A percentile compares a stretch with the other conserved stretches of the same genome.
Evolutionary conservation across 441 rosid species (phyloP).

Genomic region (Gossypium laxum): DNA sequence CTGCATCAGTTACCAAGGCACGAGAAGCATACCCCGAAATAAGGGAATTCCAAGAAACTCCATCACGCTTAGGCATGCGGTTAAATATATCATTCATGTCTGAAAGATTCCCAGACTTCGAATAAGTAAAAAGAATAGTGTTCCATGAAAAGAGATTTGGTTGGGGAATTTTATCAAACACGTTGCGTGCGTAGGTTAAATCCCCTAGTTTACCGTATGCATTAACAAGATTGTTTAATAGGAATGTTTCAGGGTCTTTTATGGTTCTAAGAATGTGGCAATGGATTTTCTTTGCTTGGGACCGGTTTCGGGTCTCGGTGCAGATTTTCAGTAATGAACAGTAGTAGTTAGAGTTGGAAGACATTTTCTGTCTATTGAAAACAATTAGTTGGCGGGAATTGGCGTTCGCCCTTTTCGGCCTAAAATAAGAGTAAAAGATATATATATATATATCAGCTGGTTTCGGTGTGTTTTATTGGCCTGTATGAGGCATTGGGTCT

Average conservation of each 20-base stretch:
- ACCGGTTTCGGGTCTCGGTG: constrained; percentile 33
- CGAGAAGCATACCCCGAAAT: constrained; percentile 54
- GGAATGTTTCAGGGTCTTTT: constrained; percentile 40
- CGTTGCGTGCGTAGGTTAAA: constrained; percentile 41
- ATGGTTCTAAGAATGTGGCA: constrained; percentile 46
- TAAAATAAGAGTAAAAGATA: not conserved
- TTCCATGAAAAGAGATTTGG: constrained; percentile 75
- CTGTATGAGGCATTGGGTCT: not conserved
- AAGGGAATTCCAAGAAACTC: constrained; percentile 71
- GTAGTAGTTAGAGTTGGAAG: constrained; percentile 37
- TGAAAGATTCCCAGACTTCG: constrained; percentile 47
- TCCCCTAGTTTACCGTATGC: constrained; percentile 33
- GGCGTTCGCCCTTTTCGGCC: not conserved
- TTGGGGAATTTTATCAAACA: constrained; percentile 54
- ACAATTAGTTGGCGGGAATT: constrained; percentile 28
- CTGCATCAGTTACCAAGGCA: constrained; percentile 39
- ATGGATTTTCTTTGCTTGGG: constrained; percentile 54
- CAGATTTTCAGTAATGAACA: constrained; percentile 51
- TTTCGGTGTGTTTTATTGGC: not conserved
- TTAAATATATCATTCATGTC: constrained; percentile 42
- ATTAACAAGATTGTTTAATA: constrained; percentile 46
- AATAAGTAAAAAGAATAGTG: constrained; percentile 64
- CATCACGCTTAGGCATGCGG: constrained; percentile 51
- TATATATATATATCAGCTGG: too few relatives aligned
- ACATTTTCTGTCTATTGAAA: constrained; percentile 19